phyloP scores from a whole-genome alignment of 805 yeast genomes.

The Yamadazyma paraphyllophila region DNA sequence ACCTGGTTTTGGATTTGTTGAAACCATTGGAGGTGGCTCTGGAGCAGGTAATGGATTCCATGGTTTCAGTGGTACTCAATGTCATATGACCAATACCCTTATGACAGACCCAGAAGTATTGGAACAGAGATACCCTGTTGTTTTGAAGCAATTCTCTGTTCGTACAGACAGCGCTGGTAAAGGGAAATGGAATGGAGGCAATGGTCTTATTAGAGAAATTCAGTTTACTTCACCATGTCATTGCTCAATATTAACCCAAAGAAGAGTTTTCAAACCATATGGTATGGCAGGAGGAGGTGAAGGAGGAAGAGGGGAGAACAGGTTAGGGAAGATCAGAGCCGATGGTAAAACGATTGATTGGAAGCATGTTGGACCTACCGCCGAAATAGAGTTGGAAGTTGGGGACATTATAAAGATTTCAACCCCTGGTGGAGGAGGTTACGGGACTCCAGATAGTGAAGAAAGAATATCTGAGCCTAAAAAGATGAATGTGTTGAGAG shows the following conservation, averaged over 20 bases:
- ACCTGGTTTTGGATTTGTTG: conserved; percentile 19
- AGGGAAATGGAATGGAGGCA: conserved; percentile 22
- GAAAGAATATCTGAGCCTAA: neutral
- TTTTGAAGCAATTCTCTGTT: conserved; percentile 16
- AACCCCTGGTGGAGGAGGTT: conserved; percentile 91
- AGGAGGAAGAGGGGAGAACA: conserved; percentile 38
- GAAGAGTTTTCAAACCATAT: conserved; percentile 21
- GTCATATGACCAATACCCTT: conserved; percentile 41
- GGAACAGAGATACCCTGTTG: conserved; percentile 21
- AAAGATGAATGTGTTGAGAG: neutral
- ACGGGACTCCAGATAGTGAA: conserved; percentile 37
- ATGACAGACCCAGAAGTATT: conserved; percentile 25
- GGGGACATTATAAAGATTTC: conserved; percentile 68
- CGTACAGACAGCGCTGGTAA: conserved; percentile 18
- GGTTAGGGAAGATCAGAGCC: conserved; percentile 29
- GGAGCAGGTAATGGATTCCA: conserved; percentile 21
- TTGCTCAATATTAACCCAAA: conserved; percentile 20
- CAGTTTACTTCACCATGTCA: conserved; percentile 19
- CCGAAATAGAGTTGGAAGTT: conserved; percentile 52
- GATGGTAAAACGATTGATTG: conserved; percentile 19
- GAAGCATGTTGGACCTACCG: conserved; percentile 54
- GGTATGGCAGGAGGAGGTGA: conserved; percentile 31
- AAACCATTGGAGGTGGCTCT: conserved; percentile 20
- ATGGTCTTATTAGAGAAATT: conserved; percentile 21
- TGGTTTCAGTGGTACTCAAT: conserved; percentile 38